phyloP scores from a whole-genome alignment of 805 yeast species.

The Lipomyces kockii region DNA sequence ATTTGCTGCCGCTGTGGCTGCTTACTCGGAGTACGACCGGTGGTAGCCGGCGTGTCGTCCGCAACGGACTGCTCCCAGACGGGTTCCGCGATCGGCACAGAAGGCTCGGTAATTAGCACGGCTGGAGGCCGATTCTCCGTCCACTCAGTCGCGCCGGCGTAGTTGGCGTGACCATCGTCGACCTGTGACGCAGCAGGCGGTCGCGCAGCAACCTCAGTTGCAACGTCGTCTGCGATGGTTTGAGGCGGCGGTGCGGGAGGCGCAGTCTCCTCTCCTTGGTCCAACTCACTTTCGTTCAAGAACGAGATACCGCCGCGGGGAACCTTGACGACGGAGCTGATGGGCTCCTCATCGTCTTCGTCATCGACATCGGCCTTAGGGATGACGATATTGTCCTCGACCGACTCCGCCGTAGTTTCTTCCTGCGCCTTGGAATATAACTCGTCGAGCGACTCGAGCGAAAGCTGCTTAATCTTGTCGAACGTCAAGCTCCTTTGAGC shows the following conservation, averaged over 20 bases:
- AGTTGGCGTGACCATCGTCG: constrained; percentile 24
- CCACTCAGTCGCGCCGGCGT: constrained; percentile 19
- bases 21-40: background rate
- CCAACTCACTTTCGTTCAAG: constrained; percentile 36
- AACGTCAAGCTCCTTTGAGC: constrained; percentile 26
- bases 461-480: constrained; percentile 19
- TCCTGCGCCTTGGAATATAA: constrained; percentile 12
- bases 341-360: constrained; percentile 20
- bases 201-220: background rate
- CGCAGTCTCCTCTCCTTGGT: constrained; percentile 14
- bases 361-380: constrained; percentile 17
- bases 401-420: constrained; percentile 1
- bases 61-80: constrained; percentile 12
- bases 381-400: constrained; percentile 1
- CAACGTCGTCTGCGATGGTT: constrained; percentile 11
- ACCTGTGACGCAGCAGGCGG: constrained; percentile 6
- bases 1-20: background rate
- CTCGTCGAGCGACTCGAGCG: constrained; percentile 27
- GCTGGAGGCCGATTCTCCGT: background rate
- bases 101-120: constrained; percentile 12
- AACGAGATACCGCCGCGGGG: constrained; percentile 34
- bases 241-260: constrained; percentile 13
- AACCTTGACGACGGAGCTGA: constrained; percentile 18
- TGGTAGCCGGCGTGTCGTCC: background rate
- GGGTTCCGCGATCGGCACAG: constrained; percentile 10